Evolutionary conservation across 2,329 filamentous ascomycete genomes (phyloP).

Genomic region (Talaromyces sp.): DNA sequence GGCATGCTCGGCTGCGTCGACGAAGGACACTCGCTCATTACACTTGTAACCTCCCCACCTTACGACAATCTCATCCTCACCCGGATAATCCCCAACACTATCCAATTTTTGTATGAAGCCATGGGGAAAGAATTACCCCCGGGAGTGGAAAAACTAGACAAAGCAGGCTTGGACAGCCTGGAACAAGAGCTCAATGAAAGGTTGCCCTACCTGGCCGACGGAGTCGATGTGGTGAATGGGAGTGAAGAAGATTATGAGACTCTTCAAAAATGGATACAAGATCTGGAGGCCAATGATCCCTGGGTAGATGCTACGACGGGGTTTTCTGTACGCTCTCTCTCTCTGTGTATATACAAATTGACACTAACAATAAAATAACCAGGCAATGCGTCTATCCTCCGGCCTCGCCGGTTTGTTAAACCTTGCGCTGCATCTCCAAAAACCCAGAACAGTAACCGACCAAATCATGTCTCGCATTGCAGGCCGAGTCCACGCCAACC

Average conservation of each 20-base stretch:
- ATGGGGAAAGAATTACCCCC: not conserved
- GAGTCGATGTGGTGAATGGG: not conserved
- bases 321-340: not conserved
- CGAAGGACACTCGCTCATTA: not conserved
- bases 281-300: not conserved
- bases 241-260: slow-evolving; percentile 1
- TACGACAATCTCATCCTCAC: not conserved
- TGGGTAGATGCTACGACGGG: slow-evolving; percentile 1
- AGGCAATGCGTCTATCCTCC: slow-evolving; percentile 1
- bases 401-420: slow-evolving; percentile 1
- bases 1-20: slow-evolving; percentile 6
- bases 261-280: not conserved
- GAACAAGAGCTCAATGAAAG: not conserved
- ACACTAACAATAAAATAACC: not conserved
- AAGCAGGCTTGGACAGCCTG: not conserved
- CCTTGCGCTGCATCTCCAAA: slow-evolving; percentile 3
- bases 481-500: slow-evolving; percentile 2
- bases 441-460: not conserved
- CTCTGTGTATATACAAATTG: not conserved
- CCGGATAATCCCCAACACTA: not conserved
- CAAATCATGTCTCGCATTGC: slow-evolving; percentile 8
- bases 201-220: not conserved
- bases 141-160: not conserved
- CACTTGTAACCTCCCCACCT: not conserved
- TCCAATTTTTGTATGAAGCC: slow-evolving; percentile 1